Evolutionary conservation across 75 land plant genomes (phyloP).

Genomic region (Ceratopteris richardii): DNA sequence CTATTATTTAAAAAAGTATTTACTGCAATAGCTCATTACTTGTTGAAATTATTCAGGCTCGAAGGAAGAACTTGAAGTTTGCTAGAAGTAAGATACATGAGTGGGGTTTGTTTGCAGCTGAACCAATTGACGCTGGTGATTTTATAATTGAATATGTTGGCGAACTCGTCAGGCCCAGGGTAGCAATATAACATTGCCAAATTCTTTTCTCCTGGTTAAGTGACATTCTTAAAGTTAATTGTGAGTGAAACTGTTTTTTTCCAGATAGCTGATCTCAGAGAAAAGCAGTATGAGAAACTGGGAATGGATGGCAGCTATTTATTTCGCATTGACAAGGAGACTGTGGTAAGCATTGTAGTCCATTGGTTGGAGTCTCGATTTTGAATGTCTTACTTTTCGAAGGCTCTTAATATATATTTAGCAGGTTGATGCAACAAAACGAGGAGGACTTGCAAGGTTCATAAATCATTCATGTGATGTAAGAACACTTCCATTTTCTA

Average conservation of each 20-base stretch:
- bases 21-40: background rate
- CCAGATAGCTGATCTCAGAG: constrained; percentile 91
- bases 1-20: no score
- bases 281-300: constrained; percentile 80
- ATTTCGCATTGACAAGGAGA: constrained; percentile 85
- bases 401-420: background rate
- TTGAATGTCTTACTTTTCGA: no score
- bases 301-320: constrained; percentile 98
- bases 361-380: background rate
- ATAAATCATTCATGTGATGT: constrained; percentile 99
- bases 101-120: constrained; percentile 92
- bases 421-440: constrained; percentile 95
- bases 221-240: background rate
- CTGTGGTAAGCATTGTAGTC: constrained; percentile 56
- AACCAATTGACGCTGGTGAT: constrained; percentile 93
- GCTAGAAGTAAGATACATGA: constrained; percentile 97
- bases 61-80: constrained; percentile 82
- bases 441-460: constrained; percentile 94
- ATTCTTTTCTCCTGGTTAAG: background rate
- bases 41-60: constrained; percentile 36
- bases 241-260: background rate
- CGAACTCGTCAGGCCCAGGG: constrained; percentile 76
- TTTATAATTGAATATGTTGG: constrained; percentile 99
- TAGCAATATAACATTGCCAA: constrained; percentile 6
- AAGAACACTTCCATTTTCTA: background rate